Base-by-base conservation (phyloP, 306 rosid genomes). In the Medicago lupulina region DNA sequence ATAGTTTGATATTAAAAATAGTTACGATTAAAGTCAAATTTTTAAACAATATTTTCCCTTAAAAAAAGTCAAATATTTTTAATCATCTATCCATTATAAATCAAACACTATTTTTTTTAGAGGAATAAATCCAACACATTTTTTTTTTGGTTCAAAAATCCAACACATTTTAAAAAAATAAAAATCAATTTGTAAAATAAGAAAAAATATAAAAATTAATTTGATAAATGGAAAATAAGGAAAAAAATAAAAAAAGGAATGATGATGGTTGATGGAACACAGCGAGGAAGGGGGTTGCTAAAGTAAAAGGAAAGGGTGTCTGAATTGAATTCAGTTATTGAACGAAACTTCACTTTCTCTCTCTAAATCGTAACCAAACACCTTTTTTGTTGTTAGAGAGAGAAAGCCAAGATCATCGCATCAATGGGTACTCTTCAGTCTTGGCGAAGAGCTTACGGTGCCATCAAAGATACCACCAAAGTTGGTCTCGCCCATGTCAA, bases 401-500 rank as follows among this genome's bases (percentile, higher is more conserved):
- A 75, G 84, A 81, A 77, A 82, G 74, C 67, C 44, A 79, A 87
- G 86, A 66, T 19, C 38, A 34, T 34, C 38, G 38, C 38, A 80
- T 76, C 40, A 73, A 96, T 92, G 96, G 97, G 97, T 67, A 96
- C 98, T 82, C 98, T 96, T 88, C 98, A 92, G 76, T 80, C 96
- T 76, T 96, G 99, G 99, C 85, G 99, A 70, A 90, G 87, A 89
- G 99, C 97, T 46, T 96, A 92, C 65, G 99, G 99, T 38, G 98
- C 98, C 68, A 71, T 96, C 82, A 96, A 96, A 75, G 99, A 96
- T 81, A 17, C 87, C 76, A 92, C 99, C 86, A 96, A 90, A 96
- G 99, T 96, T 84, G 99, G 99, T 54, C 98, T 96, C 77, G 99
- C 99, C 68, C 98, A 92, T 78, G 99, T 96, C 96, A 96, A 96